A percentile compares a stretch with the other conserved stretches of the same genome.
phyloP scores from a whole-genome alignment of 73 alveolate genomes.

The Paramecium bursaria region DNA sequence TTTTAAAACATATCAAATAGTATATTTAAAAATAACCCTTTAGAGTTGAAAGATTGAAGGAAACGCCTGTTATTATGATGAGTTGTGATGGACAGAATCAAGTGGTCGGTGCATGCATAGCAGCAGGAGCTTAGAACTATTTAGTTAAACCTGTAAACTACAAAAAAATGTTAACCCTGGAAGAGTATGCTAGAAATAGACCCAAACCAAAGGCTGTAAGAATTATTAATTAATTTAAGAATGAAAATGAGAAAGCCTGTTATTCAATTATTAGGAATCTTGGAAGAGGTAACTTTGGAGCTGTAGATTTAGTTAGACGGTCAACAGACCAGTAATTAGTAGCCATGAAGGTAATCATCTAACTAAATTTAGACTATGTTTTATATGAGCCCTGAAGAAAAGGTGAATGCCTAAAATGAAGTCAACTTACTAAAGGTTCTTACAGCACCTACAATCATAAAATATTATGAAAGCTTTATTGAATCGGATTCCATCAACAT shows the following conservation, averaged over 20 bases:
- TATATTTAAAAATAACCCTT: too few relatives aligned
- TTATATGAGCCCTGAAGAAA: conserved; percentile 76
- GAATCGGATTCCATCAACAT: conserved; percentile 85
- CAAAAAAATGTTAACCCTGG: too few relatives aligned
- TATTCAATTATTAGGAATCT: conserved; percentile 9
- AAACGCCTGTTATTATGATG: conserved; percentile 85
- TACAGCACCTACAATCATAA: conserved; percentile 91
- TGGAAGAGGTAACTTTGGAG: conserved; percentile 57
- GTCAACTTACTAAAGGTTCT: conserved; percentile 83
- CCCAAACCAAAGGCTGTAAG: too few relatives aligned
- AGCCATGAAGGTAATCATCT: conserved; percentile 79
- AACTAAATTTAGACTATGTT: too few relatives aligned
- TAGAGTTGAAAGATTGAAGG: conserved; percentile 70
- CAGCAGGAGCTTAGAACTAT: conserved; percentile 81
- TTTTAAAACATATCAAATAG: conserved; percentile 72
- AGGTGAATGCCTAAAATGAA: conserved; percentile 84
- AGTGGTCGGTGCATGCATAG: conserved; percentile 71
- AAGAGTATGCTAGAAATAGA: too few relatives aligned
- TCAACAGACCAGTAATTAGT: conserved; percentile 63
- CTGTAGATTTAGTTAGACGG: conserved; percentile 47
- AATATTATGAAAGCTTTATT: conserved; percentile 86
- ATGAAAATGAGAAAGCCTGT: too few relatives aligned
- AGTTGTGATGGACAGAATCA: conserved; percentile 75
- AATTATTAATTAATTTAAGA: too few relatives aligned
- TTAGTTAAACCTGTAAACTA: conserved; percentile 82